Conservation (phyloP, 371 early-diverging fungal genomes). For the Haplosporangium sp. region DNA sequence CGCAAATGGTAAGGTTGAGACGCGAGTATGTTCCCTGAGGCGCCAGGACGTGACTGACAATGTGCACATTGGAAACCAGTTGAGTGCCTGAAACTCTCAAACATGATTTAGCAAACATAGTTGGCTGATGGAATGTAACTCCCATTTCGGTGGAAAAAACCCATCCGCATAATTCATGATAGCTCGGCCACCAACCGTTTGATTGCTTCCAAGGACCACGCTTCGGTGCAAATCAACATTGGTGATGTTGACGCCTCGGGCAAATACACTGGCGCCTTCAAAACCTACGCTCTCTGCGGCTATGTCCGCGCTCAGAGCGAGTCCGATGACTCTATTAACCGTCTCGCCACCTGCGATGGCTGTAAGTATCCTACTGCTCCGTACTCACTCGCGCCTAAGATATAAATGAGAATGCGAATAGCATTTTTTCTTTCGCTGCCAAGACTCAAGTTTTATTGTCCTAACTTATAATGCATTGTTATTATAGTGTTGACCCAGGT, state of each 20-base stretch:
- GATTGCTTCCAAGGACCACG: slow-evolving; percentile 95
- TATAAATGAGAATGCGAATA: too few relatives aligned
- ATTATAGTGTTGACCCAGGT: slow-evolving; percentile 23
- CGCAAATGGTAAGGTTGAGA: slow-evolving; percentile 17
- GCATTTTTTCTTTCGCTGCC: too few relatives aligned
- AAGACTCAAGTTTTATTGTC: too few relatives aligned
- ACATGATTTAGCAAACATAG: too few relatives aligned
- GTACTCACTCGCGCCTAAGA: not conserved
- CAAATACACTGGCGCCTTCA: slow-evolving; percentile 74
- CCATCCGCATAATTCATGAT: slow-evolving; percentile 2
- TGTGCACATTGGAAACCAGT: too few relatives aligned
- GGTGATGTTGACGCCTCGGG: slow-evolving; percentile 93
- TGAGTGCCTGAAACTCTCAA: too few relatives aligned
- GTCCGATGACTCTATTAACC: slow-evolving; percentile 95
- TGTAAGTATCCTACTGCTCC: slow-evolving; percentile 7
- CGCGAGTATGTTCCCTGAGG: too few relatives aligned
- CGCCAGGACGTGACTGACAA: too few relatives aligned
- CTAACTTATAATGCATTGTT: not conserved
- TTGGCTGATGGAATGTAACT: too few relatives aligned
- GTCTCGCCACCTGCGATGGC: slow-evolving; percentile 91
- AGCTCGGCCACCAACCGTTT: slow-evolving; percentile 89
- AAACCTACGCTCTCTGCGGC: slow-evolving; percentile 93
- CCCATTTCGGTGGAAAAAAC: too few relatives aligned
- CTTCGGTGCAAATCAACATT: slow-evolving; percentile 96
- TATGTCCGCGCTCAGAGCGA: slow-evolving; percentile 90